Percentiles rank a stretch among this genome's conserved stretches.
Conservation (phyloP, 1,284 basidiomycete species). For the Pascua sp. region DNA sequence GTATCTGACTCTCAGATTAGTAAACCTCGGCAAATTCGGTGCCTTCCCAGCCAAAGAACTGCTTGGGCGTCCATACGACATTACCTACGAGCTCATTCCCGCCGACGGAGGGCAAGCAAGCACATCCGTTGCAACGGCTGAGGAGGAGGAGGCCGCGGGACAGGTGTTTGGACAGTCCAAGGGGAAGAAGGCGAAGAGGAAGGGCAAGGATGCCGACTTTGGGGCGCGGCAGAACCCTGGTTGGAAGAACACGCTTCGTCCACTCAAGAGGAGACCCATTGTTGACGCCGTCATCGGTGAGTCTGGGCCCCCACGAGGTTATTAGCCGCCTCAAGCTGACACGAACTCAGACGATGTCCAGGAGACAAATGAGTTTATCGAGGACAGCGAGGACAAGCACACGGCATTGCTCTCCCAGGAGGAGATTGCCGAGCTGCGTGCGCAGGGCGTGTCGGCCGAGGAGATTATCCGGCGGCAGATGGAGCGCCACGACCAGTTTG, state of each 20-base stretch:
- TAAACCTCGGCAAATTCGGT: constrained; percentile 52
- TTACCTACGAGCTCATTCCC: constrained; percentile 51
- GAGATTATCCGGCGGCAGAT: constrained; percentile 92
- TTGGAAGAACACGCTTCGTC: constrained; percentile 39
- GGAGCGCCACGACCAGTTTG: constrained; percentile 81
- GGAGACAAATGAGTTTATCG: constrained; percentile 52
- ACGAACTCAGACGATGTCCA: constrained; percentile 37
- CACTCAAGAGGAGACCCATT: constrained; percentile 30
- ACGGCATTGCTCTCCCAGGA: constrained; percentile 62
- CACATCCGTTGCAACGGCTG: constrained; percentile 1
- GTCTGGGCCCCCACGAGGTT: constrained; percentile 2
- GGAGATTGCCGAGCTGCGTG: constrained; percentile 68
- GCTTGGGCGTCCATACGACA: constrained; percentile 50
- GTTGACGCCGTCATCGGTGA: constrained; percentile 43
- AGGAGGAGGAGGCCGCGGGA: constrained; percentile 6
- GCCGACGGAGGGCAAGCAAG: constrained; percentile 1
- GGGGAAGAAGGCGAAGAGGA: constrained; percentile 36
- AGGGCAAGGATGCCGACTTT: constrained; percentile 17
- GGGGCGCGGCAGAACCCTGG: constrained; percentile 26
- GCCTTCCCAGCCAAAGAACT: constrained; percentile 49
- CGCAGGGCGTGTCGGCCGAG: constrained; percentile 53
- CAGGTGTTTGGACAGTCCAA: constrained; percentile 27
- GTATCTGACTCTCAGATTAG: constrained; percentile 26
- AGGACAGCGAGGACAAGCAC: constrained; percentile 61
- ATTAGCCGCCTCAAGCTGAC: no score